Evolutionary conservation across 352 stramenopile species (phyloP).

Genomic region (Albugo laibachii): DNA sequence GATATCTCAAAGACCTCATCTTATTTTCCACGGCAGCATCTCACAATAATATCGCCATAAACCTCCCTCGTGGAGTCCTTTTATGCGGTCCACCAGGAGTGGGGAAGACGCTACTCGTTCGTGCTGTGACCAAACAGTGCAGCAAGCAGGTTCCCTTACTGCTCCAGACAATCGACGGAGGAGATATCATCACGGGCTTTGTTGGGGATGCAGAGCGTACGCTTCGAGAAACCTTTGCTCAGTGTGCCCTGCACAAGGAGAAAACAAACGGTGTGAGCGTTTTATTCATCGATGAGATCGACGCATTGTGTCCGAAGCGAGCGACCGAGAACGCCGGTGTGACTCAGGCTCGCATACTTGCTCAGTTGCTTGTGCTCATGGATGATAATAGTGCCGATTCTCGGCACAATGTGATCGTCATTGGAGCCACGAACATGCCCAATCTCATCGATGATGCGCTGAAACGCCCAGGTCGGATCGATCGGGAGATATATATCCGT

Average conservation of each 20-base stretch:
- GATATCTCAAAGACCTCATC: constrained; percentile 45
- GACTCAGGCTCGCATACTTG: constrained; percentile 69
- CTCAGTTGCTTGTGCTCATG: constrained; percentile 89
- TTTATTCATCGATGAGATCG: constrained; percentile 94
- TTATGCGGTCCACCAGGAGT: constrained; percentile 59
- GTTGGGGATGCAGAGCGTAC: constrained; percentile 46
- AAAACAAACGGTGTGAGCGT: constrained; percentile 19
- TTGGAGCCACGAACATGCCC: constrained; percentile 87
- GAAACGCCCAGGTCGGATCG: constrained; percentile 55
- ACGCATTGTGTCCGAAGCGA: constrained; percentile 87
- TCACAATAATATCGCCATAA: constrained; percentile 14
- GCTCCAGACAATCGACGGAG: constrained; percentile 56
- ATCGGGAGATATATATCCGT: constrained; percentile 50
- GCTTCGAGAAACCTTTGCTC: constrained; percentile 35
- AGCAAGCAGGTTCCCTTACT: constrained; percentile 20
- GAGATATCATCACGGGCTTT: constrained; percentile 48
- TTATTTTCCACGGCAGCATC: constrained; percentile 25
- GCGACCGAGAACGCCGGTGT: constrained; percentile 20
- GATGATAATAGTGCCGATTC: constrained; percentile 69
- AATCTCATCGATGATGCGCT: constrained; percentile 81
- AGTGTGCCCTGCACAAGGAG: background rate
- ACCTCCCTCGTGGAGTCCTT: constrained; percentile 51
- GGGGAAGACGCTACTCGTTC: constrained; percentile 64
- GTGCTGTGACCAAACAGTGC: constrained; percentile 40
- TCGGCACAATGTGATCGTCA: constrained; percentile 82